Evolutionary conservation across 2,329 filamentous ascomycete genomes (phyloP).

Genomic region (Rutstroemia sp.): DNA sequence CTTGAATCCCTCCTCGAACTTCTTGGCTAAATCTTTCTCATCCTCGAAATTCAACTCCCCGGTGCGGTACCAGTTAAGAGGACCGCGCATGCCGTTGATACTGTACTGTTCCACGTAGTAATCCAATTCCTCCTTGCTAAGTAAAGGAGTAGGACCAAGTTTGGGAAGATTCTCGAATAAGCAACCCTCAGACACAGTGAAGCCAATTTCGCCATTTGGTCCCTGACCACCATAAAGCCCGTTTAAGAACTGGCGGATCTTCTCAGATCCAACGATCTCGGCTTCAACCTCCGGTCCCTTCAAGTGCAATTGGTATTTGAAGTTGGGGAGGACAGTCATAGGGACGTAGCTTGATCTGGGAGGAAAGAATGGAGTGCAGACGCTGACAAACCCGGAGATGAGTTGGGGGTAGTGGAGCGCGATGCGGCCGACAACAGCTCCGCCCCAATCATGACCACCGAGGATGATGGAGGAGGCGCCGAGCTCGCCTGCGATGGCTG

Average conservation of each 20-base stretch:
- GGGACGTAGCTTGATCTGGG: slow-evolving; percentile 47
- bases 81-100: slow-evolving; percentile 68
- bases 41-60: slow-evolving; percentile 68
- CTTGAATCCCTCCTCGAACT: slow-evolving; percentile 46
- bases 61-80: slow-evolving; percentile 84
- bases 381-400: slow-evolving; percentile 65
- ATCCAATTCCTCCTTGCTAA: slow-evolving; percentile 64
- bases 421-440: slow-evolving; percentile 65
- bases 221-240: slow-evolving; percentile 62
- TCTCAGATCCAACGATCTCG: slow-evolving; percentile 47
- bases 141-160: slow-evolving; percentile 48
- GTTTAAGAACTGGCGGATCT: slow-evolving; percentile 63
- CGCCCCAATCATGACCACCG: slow-evolving; percentile 88
- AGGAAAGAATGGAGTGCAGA: slow-evolving; percentile 69
- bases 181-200: slow-evolving; percentile 55
- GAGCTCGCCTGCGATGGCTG: slow-evolving; percentile 53
- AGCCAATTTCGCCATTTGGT: slow-evolving; percentile 46
- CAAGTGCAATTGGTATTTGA: slow-evolving; percentile 80
- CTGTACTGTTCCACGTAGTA: slow-evolving; percentile 68
- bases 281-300: slow-evolving; percentile 58
- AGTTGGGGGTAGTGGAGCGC: slow-evolving; percentile 67
- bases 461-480: slow-evolving; percentile 58
- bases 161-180: slow-evolving; percentile 54
- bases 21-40: slow-evolving; percentile 54
- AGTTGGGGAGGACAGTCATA: slow-evolving; percentile 54